Percentiles rank a stretch among this genome's conserved stretches.
Evolutionary conservation across 805 yeast genomes (phyloP).

Genomic region (Saccharomycodes ludwigii): DNA sequence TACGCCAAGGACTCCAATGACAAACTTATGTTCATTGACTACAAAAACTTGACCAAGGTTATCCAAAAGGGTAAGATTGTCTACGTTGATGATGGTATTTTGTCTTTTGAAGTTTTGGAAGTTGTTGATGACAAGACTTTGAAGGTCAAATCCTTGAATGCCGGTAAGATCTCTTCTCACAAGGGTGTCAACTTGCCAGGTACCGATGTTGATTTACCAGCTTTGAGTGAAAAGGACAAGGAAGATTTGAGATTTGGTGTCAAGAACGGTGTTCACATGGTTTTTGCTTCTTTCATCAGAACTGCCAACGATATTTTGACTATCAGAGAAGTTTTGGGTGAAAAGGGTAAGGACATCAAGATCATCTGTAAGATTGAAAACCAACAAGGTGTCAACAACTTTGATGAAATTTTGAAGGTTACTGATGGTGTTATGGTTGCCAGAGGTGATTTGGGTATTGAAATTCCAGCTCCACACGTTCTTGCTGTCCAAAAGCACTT

Average conservation of each 20-base stretch:
- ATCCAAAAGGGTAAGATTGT: slow-evolving; percentile 79
- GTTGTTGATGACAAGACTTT: slow-evolving; percentile 68
- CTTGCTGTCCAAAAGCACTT: slow-evolving; percentile 97
- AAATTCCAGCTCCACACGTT: slow-evolving; percentile 98
- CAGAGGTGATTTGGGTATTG: slow-evolving; percentile 99
- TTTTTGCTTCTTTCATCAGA: slow-evolving; percentile 97
- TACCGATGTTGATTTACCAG: slow-evolving; percentile 97
- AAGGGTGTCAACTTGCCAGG: slow-evolving; percentile 99
- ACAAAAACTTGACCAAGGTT: slow-evolving; percentile 92
- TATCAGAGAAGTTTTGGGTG: slow-evolving; percentile 91
- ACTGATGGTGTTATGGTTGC: slow-evolving; percentile 99
- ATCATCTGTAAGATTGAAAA: slow-evolving; percentile 96
- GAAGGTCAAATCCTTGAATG: slow-evolving; percentile 80
- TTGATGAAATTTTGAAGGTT: slow-evolving; percentile 85
- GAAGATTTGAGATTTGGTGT: slow-evolving; percentile 90
- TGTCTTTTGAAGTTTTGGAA: slow-evolving; percentile 86
- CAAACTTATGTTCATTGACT: slow-evolving; percentile 80
- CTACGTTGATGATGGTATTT: slow-evolving; percentile 95
- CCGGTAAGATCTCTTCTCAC: slow-evolving; percentile 92
- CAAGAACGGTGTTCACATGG: slow-evolving; percentile 94
- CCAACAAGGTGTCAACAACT: slow-evolving; percentile 99
- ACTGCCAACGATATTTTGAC: slow-evolving; percentile 79
- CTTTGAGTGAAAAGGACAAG: slow-evolving; percentile 93
- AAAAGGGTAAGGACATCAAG: slow-evolving; percentile 92
- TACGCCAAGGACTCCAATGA: slow-evolving; percentile 65